A percentile compares a stretch with the other conserved stretches of the same genome.
Evolutionary conservation across 805 yeast genomes (phyloP).

Genomic region (Suhomyces pyralidae): DNA sequence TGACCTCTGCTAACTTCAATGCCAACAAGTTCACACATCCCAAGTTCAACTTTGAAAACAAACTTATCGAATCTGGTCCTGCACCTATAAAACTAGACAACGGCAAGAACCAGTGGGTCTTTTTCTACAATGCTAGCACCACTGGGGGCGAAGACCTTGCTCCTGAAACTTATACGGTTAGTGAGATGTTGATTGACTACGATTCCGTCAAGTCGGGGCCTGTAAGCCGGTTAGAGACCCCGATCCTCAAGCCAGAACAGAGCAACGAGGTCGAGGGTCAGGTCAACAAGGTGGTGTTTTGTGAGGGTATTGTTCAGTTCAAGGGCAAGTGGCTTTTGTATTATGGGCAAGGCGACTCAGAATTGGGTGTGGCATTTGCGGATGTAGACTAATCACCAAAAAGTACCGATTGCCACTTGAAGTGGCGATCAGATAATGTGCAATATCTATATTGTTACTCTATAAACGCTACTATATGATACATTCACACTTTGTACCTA

Average conservation of each 20-base stretch:
- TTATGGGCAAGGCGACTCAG: constrained; percentile 43
- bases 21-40: constrained; percentile 26
- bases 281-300: constrained; percentile 41
- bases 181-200: constrained; percentile 42
- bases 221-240: constrained; percentile 35
- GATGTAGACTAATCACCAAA: not conserved
- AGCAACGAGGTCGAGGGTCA: constrained; percentile 37
- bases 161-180: constrained; percentile 31
- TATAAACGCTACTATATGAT: not conserved
- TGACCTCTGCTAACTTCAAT: constrained; percentile 17
- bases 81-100: constrained; percentile 38
- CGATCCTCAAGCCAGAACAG: constrained; percentile 32
- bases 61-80: constrained; percentile 41
- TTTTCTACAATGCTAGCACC: constrained; percentile 40
- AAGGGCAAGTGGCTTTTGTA: constrained; percentile 41
- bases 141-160: constrained; percentile 32
- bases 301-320: constrained; percentile 43
- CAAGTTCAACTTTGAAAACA: constrained; percentile 28
- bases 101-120: constrained; percentile 31
- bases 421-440: no score
- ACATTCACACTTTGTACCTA: no score
- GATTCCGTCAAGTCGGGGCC: constrained; percentile 35
- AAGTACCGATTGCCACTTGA: no score
- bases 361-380: constrained; percentile 41
- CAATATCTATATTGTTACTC: no score